A percentile compares a stretch with the other conserved stretches of the same genome.
These are phyloP conservation scores for Colletotrichum sp. DNA, from an alignment of 2,329 filamentous ascomycete species.

Conservation along the genomic window DNA sequence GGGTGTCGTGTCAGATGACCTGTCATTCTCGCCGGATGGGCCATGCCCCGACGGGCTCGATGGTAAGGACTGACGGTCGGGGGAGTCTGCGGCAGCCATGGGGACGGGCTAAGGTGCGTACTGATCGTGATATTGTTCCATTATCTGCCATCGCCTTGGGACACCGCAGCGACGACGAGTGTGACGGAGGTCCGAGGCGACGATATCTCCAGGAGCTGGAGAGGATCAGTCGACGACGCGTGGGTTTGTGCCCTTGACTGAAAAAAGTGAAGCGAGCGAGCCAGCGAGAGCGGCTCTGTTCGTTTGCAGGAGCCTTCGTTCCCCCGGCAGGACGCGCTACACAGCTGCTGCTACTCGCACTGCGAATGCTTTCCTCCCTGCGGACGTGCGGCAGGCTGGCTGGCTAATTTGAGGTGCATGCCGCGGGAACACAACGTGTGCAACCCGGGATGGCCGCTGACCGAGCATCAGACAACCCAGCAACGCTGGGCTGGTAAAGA, in stretches of 20 bases:
- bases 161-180: neutral
- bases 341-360: neutral
- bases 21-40: neutral
- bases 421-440: neutral
- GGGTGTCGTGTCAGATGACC: neutral
- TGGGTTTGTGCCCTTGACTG: neutral
- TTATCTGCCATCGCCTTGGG: neutral
- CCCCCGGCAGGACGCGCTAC: neutral
- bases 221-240: neutral
- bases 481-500: neutral
- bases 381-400: neutral
- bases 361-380: neutral
- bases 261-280: neutral
- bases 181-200: neutral
- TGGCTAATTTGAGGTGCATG: neutral
- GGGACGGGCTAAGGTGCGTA: constrained; percentile 8
- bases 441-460: neutral
- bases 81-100: constrained; percentile 2
- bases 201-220: neutral
- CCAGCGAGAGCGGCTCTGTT: neutral
- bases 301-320: neutral
- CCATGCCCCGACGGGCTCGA: neutral
- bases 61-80: neutral
- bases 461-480: neutral
- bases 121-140: constrained; percentile 13